Evolutionary conservation across 371 early-diverging fungal genomes (phyloP).

Genomic region (Nematocida major): DNA sequence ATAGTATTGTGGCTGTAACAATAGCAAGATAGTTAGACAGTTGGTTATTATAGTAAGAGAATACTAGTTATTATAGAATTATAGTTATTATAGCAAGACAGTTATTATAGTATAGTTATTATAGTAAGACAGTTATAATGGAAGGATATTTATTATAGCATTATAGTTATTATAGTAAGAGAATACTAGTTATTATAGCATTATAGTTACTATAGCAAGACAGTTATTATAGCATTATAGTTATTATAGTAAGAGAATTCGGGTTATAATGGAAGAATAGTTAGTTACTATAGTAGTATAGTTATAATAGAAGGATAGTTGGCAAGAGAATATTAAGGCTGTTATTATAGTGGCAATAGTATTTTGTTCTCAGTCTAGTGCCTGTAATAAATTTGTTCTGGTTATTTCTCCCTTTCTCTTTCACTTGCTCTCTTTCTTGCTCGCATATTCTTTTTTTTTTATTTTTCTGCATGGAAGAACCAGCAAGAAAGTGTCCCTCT

Average conservation of each 20-base stretch:
- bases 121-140: background rate
- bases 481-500: too few species aligned
- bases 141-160: background rate
- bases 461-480: too few species aligned
- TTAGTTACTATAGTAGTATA: background rate
- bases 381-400: background rate
- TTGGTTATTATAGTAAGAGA: background rate
- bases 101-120: background rate
- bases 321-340: background rate
- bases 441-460: too few species aligned
- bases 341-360: background rate
- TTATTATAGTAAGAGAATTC: background rate
- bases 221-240: background rate
- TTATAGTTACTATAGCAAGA: background rate
- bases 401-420: too few species aligned
- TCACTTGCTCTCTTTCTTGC: too few species aligned
- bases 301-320: too few species aligned
- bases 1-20: too few species aligned
- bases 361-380: background rate
- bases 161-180: background rate
- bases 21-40: too few species aligned
- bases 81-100: background rate
- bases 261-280: background rate
- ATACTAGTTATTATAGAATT: background rate
- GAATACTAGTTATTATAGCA: background rate